Conservation (phyloP, 2,329 filamentous ascomycete genomes). For the Colletotrichum godetiae region DNA sequence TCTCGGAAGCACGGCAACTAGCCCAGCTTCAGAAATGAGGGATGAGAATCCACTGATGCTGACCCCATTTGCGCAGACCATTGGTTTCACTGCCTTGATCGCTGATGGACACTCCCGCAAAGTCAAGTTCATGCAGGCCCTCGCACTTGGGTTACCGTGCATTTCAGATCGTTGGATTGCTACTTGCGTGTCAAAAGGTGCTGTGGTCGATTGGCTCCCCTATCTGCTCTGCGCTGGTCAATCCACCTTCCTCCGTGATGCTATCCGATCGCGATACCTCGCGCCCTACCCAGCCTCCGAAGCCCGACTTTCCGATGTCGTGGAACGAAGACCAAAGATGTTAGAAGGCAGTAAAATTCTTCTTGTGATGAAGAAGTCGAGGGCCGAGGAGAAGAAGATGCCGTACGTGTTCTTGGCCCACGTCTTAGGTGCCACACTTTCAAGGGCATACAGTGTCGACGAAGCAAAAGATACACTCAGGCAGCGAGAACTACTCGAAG, state of each 20-base stretch:
- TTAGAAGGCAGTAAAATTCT: slow-evolving; percentile 75
- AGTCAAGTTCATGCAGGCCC: slow-evolving; percentile 92
- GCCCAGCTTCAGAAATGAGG: slow-evolving; percentile 42
- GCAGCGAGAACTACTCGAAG: slow-evolving; percentile 57
- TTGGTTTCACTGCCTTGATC: slow-evolving; percentile 87
- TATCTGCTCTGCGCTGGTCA: slow-evolving; percentile 90
- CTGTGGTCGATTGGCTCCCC: slow-evolving; percentile 78
- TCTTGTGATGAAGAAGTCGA: slow-evolving; percentile 74
- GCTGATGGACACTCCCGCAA: slow-evolving; percentile 88
- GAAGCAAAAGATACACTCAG: slow-evolving; percentile 72
- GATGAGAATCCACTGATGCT: slow-evolving; percentile 60
- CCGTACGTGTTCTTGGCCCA: slow-evolving; percentile 85
- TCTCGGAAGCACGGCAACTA: slow-evolving; percentile 47
- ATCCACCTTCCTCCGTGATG: slow-evolving; percentile 80
- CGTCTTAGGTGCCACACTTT: slow-evolving; percentile 79
- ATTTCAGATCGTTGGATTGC: slow-evolving; percentile 85
- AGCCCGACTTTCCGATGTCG: slow-evolving; percentile 66
- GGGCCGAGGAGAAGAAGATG: slow-evolving; percentile 72
- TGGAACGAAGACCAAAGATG: slow-evolving; percentile 71
- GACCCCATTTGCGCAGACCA: slow-evolving; percentile 59
- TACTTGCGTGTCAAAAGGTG: slow-evolving; percentile 72
- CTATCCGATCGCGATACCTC: slow-evolving; percentile 80
- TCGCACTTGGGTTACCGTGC: slow-evolving; percentile 90
- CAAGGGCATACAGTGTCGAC: slow-evolving; percentile 71
- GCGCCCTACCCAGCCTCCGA: slow-evolving; percentile 67